phyloP scores from a whole-genome alignment of 2,329 filamentous ascomycete genomes.

The Penicillium sp. region DNA sequence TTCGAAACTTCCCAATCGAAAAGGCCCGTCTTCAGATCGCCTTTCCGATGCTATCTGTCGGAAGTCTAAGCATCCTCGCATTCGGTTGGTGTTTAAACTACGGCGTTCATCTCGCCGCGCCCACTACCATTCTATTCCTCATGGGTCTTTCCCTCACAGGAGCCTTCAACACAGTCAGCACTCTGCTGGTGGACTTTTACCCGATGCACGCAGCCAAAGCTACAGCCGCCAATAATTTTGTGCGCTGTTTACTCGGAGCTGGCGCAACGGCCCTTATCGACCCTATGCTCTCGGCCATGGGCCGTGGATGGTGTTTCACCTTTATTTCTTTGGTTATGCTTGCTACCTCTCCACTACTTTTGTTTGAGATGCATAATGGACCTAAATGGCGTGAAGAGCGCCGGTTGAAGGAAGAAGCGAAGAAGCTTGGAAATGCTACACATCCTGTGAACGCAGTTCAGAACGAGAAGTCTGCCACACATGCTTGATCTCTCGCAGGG shows the following conservation, averaged over 20 bases:
- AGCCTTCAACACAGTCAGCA: conserved; percentile 46
- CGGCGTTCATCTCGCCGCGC: conserved; percentile 33
- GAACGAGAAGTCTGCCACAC: conserved; percentile 1
- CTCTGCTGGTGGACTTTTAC: conserved; percentile 49
- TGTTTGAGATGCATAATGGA: conserved; percentile 41
- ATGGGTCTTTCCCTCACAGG: conserved; percentile 41
- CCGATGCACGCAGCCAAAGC: conserved; percentile 42
- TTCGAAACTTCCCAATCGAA: conserved; percentile 45
- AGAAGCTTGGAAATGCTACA: conserved; percentile 1
- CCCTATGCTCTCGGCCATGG: conserved; percentile 39
- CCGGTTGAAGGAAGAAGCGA: conserved; percentile 28
- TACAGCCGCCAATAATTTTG: conserved; percentile 46
- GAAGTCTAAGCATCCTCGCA: conserved; percentile 32
- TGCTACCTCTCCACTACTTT: conserved; percentile 41
- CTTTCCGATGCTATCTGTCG: conserved; percentile 36
- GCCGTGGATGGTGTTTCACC: conserved; percentile 35
- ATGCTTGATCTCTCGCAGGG: neutral
- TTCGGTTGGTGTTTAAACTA: conserved; percentile 45
- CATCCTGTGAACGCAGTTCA: neutral
- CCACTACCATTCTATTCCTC: conserved; percentile 41
- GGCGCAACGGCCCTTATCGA: conserved; percentile 44
- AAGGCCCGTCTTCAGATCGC: conserved; percentile 43
- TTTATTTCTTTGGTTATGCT: conserved; percentile 44
- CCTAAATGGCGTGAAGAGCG: conserved; percentile 46
- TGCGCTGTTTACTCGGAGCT: conserved; percentile 45